Evolutionary conservation across 352 stramenopile species (phyloP).

Genomic region (Pythium brachiatum): DNA sequence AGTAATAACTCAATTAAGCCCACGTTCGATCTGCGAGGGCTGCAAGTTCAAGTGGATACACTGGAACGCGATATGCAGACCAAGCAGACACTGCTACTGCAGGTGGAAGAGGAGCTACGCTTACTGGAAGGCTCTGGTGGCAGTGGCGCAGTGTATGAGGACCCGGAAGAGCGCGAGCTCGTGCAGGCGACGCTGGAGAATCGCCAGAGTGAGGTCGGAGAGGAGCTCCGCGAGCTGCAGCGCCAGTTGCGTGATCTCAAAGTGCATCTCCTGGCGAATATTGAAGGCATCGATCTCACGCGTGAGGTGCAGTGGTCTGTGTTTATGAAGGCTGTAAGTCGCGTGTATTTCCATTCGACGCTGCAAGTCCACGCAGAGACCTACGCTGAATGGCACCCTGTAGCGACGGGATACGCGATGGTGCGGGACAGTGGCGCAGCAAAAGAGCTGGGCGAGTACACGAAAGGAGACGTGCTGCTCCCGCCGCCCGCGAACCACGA

Average conservation of each 20-base stretch:
- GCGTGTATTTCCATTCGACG: conserved; percentile 45
- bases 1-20: too few species aligned
- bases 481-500: conserved; percentile 54
- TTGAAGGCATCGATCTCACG: conserved; percentile 56
- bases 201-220: conserved; percentile 17
- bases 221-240: conserved; percentile 35
- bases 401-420: conserved; percentile 56
- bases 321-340: conserved; percentile 50
- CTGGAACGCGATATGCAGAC: conserved; percentile 32
- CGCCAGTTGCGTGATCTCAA: conserved; percentile 35
- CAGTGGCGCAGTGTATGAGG: not conserved
- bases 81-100: conserved; percentile 35
- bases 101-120: conserved; percentile 39
- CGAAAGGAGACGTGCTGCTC: conserved; percentile 48
- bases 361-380: conserved; percentile 21
- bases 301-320: conserved; percentile 47
- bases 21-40: conserved; percentile 23
- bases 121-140: conserved; percentile 7
- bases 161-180: conserved; percentile 10
- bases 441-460: conserved; percentile 35
- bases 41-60: conserved; percentile 34
- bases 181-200: conserved; percentile 16
- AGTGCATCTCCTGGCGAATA: conserved; percentile 49
- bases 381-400: conserved; percentile 40
- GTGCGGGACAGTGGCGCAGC: conserved; percentile 27